Evolutionary conservation across 106 monocot species (phyloP).

Genomic region (Ottelia alismoides): DNA sequence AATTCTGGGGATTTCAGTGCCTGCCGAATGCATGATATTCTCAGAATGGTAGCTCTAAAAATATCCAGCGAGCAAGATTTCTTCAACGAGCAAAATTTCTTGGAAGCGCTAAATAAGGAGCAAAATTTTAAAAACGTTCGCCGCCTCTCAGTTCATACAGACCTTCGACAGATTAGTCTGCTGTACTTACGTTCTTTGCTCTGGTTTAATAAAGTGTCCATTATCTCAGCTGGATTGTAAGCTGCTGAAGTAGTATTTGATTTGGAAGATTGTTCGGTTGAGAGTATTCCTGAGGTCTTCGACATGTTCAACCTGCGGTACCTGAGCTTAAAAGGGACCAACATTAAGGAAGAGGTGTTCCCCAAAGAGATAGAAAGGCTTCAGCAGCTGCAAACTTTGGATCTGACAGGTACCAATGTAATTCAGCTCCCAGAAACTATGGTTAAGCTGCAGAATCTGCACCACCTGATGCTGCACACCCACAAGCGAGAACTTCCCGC

Average conservation of each 20-base stretch:
- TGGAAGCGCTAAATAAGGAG: too few relatives aligned
- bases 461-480: not conserved
- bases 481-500: not conserved
- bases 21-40: slow-evolving; percentile 12
- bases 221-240: not conserved
- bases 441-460: not conserved
- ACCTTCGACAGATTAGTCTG: not conserved
- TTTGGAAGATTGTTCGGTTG: not conserved
- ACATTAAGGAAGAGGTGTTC: not conserved
- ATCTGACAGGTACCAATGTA: not conserved
- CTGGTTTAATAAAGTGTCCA: not conserved
- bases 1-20: not conserved
- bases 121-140: not conserved
- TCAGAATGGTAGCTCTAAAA: not conserved
- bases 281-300: not conserved
- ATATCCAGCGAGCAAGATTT: not conserved
- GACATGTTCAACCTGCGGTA: not conserved
- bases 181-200: not conserved
- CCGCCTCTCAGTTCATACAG: not conserved
- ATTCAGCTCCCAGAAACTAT: not conserved
- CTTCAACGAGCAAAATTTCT: not conserved
- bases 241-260: not conserved
- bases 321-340: not conserved
- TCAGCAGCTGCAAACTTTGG: not conserved
- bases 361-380: not conserved